A percentile compares a stretch with the other conserved stretches of the same genome.
These are phyloP conservation scores for Sugiyamaella floridensis DNA, from an alignment of 805 yeast genomes.

Conservation along the genomic window DNA sequence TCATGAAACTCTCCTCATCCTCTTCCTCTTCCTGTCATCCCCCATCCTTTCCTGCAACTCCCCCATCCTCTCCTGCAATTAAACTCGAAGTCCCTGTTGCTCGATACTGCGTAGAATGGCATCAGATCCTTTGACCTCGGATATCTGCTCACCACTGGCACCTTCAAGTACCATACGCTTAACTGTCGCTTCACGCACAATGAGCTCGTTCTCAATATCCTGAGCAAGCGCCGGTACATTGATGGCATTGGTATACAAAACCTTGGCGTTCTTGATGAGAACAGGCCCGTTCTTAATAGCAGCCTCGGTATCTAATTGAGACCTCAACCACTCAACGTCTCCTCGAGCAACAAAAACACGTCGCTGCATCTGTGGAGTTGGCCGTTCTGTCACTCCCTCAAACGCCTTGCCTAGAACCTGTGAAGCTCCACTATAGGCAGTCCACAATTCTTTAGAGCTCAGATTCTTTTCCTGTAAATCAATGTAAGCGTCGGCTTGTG, in stretches of 20 bases:
- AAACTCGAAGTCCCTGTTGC: neutral
- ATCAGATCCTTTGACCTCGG: neutral
- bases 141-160: neutral
- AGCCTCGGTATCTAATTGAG: constrained; percentile 15
- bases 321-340: constrained; percentile 22
- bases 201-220: constrained; percentile 7
- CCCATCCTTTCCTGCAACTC: no score
- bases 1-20: no score
- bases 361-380: constrained; percentile 1
- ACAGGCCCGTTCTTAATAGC: constrained; percentile 17
- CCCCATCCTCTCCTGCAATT: no score
- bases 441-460: constrained; percentile 12
- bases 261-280: constrained; percentile 20
- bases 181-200: constrained; percentile 15
- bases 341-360: constrained; percentile 15
- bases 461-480: constrained; percentile 10
- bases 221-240: constrained; percentile 14
- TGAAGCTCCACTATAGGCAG: constrained; percentile 17
- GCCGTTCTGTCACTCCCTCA: constrained; percentile 1
- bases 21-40: no score
- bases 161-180: constrained; percentile 7
- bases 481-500: constrained; percentile 24
- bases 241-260: constrained; percentile 21
- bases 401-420: constrained; percentile 7
- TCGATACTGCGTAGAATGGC: neutral